These are phyloP conservation scores for Chrysosporium queenslandicum DNA, from an alignment of 2,329 filamentous ascomycete genomes.

Conservation along the genomic window DNA sequence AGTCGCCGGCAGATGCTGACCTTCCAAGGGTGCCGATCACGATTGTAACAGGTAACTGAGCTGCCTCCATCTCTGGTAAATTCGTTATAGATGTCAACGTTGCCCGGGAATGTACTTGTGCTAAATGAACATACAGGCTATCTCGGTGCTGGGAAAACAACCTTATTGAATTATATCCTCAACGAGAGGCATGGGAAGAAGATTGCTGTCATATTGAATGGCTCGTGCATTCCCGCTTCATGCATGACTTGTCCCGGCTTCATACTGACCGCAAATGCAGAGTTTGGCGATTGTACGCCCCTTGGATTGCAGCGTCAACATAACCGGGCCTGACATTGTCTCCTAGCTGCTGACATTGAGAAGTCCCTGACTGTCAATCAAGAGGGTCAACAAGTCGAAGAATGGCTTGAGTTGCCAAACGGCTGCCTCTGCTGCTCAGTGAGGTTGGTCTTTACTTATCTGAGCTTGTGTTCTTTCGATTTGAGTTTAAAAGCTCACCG, in stretches of 20 bases:
- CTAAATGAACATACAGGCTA: constrained; percentile 52
- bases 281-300: constrained; percentile 67
- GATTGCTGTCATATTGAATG: constrained; percentile 95
- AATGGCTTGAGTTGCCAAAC: constrained; percentile 94
- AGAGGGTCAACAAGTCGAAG: constrained; percentile 69
- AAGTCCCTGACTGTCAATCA: constrained; percentile 88
- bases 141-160: constrained; percentile 90
- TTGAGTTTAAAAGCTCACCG: background rate
- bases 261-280: constrained; percentile 36
- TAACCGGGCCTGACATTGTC: background rate
- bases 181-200: constrained; percentile 94
- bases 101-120: background rate
- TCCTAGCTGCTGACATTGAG: constrained; percentile 77
- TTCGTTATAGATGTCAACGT: background rate
- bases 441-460: constrained; percentile 50
- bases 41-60: constrained; percentile 38
- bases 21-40: constrained; percentile 41
- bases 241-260: background rate
- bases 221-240: constrained; percentile 33
- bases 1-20: constrained; percentile 22
- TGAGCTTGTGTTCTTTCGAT: background rate
- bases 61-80: background rate
- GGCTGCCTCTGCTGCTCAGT: constrained; percentile 97
- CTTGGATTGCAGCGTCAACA: constrained; percentile 35
- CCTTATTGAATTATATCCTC: constrained; percentile 88